phyloP scores from a whole-genome alignment of 2,329 filamentous ascomycete genomes.

The Claviceps spartinae region DNA sequence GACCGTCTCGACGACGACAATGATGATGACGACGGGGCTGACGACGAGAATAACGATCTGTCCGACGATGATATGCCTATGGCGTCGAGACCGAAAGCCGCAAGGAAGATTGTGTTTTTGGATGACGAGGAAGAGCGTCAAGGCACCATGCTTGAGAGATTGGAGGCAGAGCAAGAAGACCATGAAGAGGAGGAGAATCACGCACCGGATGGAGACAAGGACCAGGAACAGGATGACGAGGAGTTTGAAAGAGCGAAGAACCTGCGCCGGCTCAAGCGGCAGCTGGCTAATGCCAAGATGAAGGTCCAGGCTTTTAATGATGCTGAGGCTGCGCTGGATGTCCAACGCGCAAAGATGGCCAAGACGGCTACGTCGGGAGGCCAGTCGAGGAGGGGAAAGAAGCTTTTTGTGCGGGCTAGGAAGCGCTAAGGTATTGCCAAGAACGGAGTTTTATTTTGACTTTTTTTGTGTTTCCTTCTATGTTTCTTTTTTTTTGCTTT shows the following conservation, averaged over 20 bases:
- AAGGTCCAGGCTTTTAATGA: conserved; percentile 40
- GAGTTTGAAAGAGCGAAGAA: conserved; percentile 27
- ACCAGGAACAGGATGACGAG: conserved; percentile 17
- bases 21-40: conserved; percentile 15
- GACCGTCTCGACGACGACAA: conserved; percentile 24
- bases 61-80: conserved; percentile 19
- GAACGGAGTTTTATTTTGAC: neutral
- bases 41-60: conserved; percentile 12
- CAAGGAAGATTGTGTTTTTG: conserved; percentile 40
- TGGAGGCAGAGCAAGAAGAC: conserved; percentile 18
- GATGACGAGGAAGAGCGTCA: conserved; percentile 25
- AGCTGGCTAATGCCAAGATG: conserved; percentile 36
- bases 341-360: conserved; percentile 49
- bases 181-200: conserved; percentile 11
- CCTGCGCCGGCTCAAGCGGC: conserved; percentile 31
- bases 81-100: conserved; percentile 15
- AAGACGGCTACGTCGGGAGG: conserved; percentile 50
- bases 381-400: conserved; percentile 45
- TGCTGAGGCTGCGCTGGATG: conserved; percentile 42
- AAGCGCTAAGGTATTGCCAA: conserved; percentile 33
- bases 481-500: neutral
- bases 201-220: conserved; percentile 7
- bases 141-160: conserved; percentile 16
- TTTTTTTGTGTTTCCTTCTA: neutral
- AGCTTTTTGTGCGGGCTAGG: conserved; percentile 47